Evolutionary conservation across 148 eudicot species (phyloP).

Genomic region (Spergularia marina): DNA sequence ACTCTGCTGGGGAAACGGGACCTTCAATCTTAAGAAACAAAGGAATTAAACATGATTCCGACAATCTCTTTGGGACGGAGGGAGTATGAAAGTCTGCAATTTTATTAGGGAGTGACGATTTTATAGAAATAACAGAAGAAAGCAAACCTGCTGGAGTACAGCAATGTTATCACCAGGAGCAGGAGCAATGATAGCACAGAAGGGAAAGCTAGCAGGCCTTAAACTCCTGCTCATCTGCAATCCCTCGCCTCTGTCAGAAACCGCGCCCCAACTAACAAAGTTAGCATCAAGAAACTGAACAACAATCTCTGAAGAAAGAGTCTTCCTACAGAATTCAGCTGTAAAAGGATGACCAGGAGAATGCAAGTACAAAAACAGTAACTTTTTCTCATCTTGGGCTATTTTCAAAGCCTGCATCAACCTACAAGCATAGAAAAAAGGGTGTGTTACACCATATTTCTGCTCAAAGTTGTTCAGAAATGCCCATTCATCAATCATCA

Average conservation of each 20-base stretch:
- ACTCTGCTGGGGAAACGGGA: constrained; percentile 76
- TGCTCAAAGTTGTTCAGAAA: constrained; percentile 66
- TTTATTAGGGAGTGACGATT: no score
- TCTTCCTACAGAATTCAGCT: constrained; percentile 55
- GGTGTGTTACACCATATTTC: constrained; percentile 58
- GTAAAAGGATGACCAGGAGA: constrained; percentile 74
- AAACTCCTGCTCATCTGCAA: constrained; percentile 50
- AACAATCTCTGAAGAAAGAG: constrained; percentile 70
- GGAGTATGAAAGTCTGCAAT: background rate
- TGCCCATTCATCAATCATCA: constrained; percentile 56
- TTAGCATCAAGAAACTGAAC: constrained; percentile 82
- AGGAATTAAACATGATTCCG: background rate
- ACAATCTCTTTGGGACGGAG: background rate
- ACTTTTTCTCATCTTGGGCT: constrained; percentile 63
- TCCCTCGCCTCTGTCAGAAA: constrained; percentile 63
- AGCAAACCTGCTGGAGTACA: constrained; percentile 72
- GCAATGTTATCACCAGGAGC: constrained; percentile 60
- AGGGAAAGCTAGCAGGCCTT: constrained; percentile 65
- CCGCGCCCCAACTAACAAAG: constrained; percentile 81
- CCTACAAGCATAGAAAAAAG: constrained; percentile 84
- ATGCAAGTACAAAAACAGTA: constrained; percentile 77
- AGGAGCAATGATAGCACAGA: constrained; percentile 84
- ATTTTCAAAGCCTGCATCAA: constrained; percentile 65
- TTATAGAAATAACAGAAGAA: background rate
- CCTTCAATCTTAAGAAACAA: constrained; percentile 66